A percentile compares a stretch with the other conserved stretches of the same genome.
phyloP scores from a whole-genome alignment of 2,329 filamentous ascomycete species.

The Chaetomiaceae sp. region DNA sequence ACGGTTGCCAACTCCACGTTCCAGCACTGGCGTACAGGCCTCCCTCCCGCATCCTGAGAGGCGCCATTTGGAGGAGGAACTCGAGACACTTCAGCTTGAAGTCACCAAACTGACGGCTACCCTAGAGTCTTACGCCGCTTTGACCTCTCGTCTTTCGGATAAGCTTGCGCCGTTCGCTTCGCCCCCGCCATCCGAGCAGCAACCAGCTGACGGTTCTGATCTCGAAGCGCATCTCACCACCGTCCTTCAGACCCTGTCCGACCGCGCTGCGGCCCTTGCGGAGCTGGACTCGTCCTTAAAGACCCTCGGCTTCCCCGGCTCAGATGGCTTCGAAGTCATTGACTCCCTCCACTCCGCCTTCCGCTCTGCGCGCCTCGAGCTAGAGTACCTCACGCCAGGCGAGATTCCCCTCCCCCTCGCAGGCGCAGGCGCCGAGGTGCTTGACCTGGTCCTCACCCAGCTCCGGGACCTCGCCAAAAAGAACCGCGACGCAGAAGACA shows the following conservation, averaged over 20 bases:
- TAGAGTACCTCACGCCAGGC: conserved; percentile 58
- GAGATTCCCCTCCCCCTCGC: conserved; percentile 51
- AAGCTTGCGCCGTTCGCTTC: conserved; percentile 34
- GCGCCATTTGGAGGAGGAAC: conserved; percentile 41
- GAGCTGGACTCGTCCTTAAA: conserved; percentile 44
- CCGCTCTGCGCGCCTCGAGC: conserved; percentile 54
- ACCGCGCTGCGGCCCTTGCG: conserved; percentile 45
- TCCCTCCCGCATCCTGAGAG: conserved; percentile 41
- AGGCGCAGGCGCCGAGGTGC: conserved; percentile 49
- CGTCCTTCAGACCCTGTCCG: conserved; percentile 44
- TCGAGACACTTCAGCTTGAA: conserved; percentile 46
- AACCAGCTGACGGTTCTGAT: conserved; percentile 25
- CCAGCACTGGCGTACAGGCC: conserved; percentile 39
- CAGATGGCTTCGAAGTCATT: conserved; percentile 47
- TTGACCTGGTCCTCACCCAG: conserved; percentile 49
- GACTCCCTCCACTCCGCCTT: conserved; percentile 45
- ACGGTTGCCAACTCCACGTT: conserved; percentile 26
- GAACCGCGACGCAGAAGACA: conserved; percentile 45
- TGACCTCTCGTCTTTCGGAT: conserved; percentile 36
- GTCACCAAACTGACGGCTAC: conserved; percentile 44
- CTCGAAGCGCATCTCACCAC: conserved; percentile 42
- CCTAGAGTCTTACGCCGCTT: conserved; percentile 43
- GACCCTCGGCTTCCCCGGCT: conserved; percentile 48
- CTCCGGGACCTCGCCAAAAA: conserved; percentile 47
- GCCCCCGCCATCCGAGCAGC: conserved; percentile 23